phyloP scores from a whole-genome alignment of 176 grass and related monocot genomes.

The Avena atlantica region DNA sequence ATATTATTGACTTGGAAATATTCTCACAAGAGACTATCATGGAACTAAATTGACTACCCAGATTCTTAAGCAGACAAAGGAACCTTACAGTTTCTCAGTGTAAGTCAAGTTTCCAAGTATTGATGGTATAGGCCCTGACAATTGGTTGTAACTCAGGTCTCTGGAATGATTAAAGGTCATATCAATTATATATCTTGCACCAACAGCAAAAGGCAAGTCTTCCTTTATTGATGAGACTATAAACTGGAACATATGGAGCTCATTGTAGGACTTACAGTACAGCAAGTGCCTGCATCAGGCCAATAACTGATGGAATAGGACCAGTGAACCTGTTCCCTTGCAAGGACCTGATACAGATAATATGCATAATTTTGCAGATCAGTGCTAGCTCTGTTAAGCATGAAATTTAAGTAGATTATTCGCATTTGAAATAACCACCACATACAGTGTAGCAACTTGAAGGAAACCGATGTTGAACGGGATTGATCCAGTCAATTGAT shows the following conservation, averaged over 20 bases:
- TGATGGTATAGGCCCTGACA: slow-evolving; percentile 80
- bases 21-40: not conserved
- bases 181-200: slow-evolving; percentile 4
- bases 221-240: not conserved
- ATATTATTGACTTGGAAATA: slow-evolving; percentile 1
- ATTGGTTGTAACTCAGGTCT: slow-evolving; percentile 90
- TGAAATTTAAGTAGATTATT: not conserved
- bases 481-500: slow-evolving; percentile 79
- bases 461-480: slow-evolving; percentile 99
- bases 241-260: not conserved
- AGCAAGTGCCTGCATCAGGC: slow-evolving; percentile 96
- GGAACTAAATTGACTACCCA: not conserved
- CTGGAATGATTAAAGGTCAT: slow-evolving; percentile 36
- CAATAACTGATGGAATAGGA: slow-evolving; percentile 91
- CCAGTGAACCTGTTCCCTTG: slow-evolving; percentile 93
- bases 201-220: not conserved
- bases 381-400: not conserved
- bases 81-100: slow-evolving; percentile 95
- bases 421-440: not conserved
- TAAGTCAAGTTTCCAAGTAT: slow-evolving; percentile 98
- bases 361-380: not conserved
- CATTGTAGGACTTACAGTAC: slow-evolving; percentile 70
- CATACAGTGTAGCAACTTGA: slow-evolving; percentile 98
- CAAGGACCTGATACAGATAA: slow-evolving; percentile 68
- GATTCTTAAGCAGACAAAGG: not conserved